Conservation (phyloP, 495 filamentous ascomycete genomes). For the Penicillium cosmopolitanum region DNA sequence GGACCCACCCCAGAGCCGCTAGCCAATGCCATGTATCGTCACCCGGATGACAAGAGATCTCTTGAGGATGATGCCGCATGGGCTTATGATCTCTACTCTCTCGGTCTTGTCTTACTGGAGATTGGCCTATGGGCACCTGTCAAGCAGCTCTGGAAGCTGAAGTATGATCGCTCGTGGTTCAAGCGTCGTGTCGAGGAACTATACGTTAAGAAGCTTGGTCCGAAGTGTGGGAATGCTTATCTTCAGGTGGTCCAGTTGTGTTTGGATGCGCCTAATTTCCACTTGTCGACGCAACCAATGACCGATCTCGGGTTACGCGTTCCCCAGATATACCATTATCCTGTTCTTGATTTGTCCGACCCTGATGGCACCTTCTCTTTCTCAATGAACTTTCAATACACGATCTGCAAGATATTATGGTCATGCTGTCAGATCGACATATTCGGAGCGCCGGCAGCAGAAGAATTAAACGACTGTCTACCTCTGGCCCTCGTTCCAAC, state of each 20-base stretch:
- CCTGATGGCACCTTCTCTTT: conserved; percentile 51
- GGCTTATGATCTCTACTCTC: conserved; percentile 80
- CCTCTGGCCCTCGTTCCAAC: conserved; percentile 49
- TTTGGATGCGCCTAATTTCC: conserved; percentile 72
- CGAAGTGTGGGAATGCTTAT: conserved; percentile 77
- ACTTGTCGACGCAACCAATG: conserved; percentile 59
- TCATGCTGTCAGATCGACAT: conserved; percentile 51
- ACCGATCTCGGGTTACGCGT: conserved; percentile 47
- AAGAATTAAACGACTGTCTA: conserved; percentile 50
- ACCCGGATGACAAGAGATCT: conserved; percentile 71
- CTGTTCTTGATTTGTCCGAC: conserved; percentile 51
- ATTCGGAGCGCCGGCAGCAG: conserved; percentile 45
- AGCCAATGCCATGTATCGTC: conserved; percentile 70
- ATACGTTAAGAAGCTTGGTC: conserved; percentile 66
- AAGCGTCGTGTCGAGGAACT: conserved; percentile 63
- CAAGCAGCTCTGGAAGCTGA: conserved; percentile 66
- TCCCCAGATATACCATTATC: conserved; percentile 51
- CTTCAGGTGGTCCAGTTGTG: conserved; percentile 81
- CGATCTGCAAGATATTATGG: conserved; percentile 49
- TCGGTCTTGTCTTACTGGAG: conserved; percentile 82
- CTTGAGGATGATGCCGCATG: conserved; percentile 54
- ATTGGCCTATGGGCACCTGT: conserved; percentile 89
- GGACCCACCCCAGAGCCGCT: conserved; percentile 54
- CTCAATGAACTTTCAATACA: conserved; percentile 54
- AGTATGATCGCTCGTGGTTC: conserved; percentile 66